Conservation (phyloP, 2,329 filamentous ascomycete genomes). For the Fusarium brachygibbosum region DNA sequence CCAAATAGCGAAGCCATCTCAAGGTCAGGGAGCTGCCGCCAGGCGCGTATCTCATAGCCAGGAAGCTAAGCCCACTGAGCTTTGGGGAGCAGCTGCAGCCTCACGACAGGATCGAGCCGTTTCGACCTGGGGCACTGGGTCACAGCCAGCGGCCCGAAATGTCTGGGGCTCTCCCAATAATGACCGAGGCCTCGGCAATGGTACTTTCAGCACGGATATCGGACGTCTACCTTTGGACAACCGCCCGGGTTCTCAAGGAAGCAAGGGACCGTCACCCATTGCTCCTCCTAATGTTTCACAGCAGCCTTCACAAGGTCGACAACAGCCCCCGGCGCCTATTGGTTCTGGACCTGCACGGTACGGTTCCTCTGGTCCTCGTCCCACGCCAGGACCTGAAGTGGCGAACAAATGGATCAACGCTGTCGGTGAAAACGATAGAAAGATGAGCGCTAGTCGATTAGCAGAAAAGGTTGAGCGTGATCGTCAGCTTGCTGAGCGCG, state of each 20-base stretch:
- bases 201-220: slow-evolving; percentile 77
- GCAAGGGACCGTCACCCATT: slow-evolving; percentile 62
- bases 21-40: slow-evolving; percentile 27
- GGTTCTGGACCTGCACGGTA: slow-evolving; percentile 53
- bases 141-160: slow-evolving; percentile 66
- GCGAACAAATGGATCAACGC: slow-evolving; percentile 60
- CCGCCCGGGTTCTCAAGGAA: slow-evolving; percentile 51
- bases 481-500: slow-evolving; percentile 60
- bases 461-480: slow-evolving; percentile 59
- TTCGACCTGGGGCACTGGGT: slow-evolving; percentile 63
- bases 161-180: slow-evolving; percentile 83
- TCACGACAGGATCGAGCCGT: slow-evolving; percentile 62
- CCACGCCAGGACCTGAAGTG: slow-evolving; percentile 51
- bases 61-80: slow-evolving; percentile 51
- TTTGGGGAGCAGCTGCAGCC: slow-evolving; percentile 56
- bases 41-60: slow-evolving; percentile 54
- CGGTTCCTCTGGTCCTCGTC: slow-evolving; percentile 48
- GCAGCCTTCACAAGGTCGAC: slow-evolving; percentile 46
- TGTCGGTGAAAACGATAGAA: slow-evolving; percentile 63
- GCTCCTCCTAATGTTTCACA: slow-evolving; percentile 53
- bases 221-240: slow-evolving; percentile 60
- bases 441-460: slow-evolving; percentile 56
- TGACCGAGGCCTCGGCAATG: slow-evolving; percentile 80
- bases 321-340: slow-evolving; percentile 52
- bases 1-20: slow-evolving; percentile 33